These are phyloP conservation scores for Diutina mesorugosa DNA, from an alignment of 1,139 yeast species.

Conservation along the genomic window DNA sequence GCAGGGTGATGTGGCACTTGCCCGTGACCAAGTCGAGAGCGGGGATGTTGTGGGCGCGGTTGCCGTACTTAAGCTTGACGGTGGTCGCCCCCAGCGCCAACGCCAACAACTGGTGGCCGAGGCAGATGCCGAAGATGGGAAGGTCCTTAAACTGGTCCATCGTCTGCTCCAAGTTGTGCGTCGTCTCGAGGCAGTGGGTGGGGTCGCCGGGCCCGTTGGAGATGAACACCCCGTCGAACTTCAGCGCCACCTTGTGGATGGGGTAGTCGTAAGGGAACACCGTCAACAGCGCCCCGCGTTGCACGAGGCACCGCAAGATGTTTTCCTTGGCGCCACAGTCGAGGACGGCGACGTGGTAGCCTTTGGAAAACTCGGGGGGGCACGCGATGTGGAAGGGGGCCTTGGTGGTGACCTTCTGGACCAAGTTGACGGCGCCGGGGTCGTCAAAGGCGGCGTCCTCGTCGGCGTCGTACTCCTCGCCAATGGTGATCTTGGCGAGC, in stretches of 20 bases:
- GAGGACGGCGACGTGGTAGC: conserved; percentile 75
- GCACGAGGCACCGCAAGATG: conserved; percentile 81
- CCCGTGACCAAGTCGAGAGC: conserved; percentile 85
- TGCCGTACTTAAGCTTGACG: conserved; percentile 87
- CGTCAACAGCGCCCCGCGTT: conserved; percentile 91
- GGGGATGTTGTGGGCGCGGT: conserved; percentile 97
- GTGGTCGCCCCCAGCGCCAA: conserved; percentile 92
- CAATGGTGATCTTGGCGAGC: conserved; percentile 77
- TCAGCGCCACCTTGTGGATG: conserved; percentile 77
- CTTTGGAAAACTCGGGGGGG: conserved; percentile 42
- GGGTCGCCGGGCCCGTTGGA: conserved; percentile 99
- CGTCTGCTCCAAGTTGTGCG: conserved; percentile 58
- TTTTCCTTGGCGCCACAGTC: conserved; percentile 99
- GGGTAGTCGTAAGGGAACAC: conserved; percentile 96
- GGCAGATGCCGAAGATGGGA: conserved; percentile 93
- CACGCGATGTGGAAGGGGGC: conserved; percentile 83
- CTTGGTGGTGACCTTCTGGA: conserved; percentile 88
- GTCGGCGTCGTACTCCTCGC: conserved; percentile 83
- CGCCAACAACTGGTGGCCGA: conserved; percentile 93
- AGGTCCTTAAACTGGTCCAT: conserved; percentile 51
- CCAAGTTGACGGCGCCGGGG: conserved; percentile 86
- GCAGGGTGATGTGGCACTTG: conserved; percentile 92
- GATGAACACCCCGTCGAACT: conserved; percentile 88
- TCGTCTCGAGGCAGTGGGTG: conserved; percentile 78
- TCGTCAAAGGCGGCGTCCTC: conserved; percentile 88